These are phyloP conservation scores for Alternaria alternata DNA, from an alignment of 2,329 filamentous ascomycete species.

Conservation along the genomic window DNA sequence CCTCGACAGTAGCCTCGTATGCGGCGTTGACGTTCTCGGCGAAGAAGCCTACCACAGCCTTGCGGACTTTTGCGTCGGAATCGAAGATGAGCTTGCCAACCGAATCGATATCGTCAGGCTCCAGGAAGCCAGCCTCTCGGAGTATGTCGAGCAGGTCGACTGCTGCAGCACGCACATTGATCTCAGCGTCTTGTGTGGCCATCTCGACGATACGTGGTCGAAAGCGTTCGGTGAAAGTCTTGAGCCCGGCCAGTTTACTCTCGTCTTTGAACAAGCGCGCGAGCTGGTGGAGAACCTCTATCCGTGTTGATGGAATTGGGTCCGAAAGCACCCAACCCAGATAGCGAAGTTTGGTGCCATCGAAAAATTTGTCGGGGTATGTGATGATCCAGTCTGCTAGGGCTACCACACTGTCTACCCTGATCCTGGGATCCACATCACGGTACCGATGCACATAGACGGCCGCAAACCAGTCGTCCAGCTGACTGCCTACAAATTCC, in stretches of 20 bases:
- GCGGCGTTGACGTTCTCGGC: constrained; percentile 84
- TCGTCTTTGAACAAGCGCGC: constrained; percentile 80
- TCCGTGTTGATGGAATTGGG: constrained; percentile 73
- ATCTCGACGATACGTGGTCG: constrained; percentile 89
- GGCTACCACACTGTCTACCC: constrained; percentile 85
- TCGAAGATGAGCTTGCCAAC: constrained; percentile 92
- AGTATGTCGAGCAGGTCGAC: constrained; percentile 84
- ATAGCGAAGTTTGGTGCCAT: constrained; percentile 89
- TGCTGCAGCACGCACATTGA: constrained; percentile 78
- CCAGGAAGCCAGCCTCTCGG: constrained; percentile 83
- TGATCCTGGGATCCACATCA: constrained; percentile 88
- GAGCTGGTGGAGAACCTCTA: constrained; percentile 88
- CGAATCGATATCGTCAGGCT: constrained; percentile 88
- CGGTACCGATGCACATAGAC: constrained; percentile 96
- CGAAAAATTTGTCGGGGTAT: constrained; percentile 87
- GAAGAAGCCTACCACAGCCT: constrained; percentile 90
- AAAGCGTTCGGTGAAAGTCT: constrained; percentile 94
- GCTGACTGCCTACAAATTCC: constrained; percentile 72
- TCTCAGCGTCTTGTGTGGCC: constrained; percentile 83
- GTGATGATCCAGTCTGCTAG: constrained; percentile 88
- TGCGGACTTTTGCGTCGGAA: constrained; percentile 81
- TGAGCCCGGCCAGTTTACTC: constrained; percentile 77
- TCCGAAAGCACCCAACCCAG: constrained; percentile 96
- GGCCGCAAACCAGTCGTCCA: constrained; percentile 88
- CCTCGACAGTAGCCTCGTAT: constrained; percentile 80